Percentiles rank a stretch among this genome's conserved stretches.
phyloP scores from a whole-genome alignment of 2,329 filamentous ascomycete species.

The Bipolaris sorokiniana region DNA sequence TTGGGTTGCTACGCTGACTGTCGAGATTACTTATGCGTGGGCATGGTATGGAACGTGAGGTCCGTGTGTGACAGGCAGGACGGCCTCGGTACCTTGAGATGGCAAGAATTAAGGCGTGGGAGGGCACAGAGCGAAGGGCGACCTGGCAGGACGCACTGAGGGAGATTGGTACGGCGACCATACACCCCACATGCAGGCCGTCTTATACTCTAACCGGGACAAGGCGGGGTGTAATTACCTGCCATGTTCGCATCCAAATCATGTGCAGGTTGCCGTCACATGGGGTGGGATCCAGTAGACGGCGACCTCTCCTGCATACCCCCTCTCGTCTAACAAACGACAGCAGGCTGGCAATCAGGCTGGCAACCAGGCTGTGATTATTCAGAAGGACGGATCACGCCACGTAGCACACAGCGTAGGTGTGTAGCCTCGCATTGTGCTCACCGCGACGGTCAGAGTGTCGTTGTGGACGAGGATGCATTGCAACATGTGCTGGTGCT shows the following conservation, averaged over 20 bases:
- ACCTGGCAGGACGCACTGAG: slow-evolving; percentile 1
- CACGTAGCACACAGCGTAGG: background rate
- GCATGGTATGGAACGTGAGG: slow-evolving; percentile 32
- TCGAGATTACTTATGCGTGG: slow-evolving; percentile 21
- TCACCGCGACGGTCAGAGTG: slow-evolving; percentile 28
- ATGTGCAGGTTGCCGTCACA: slow-evolving; percentile 9
- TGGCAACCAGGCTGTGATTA: slow-evolving; percentile 13
- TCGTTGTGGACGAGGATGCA: slow-evolving; percentile 21
- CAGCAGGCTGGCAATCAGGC: too few species aligned
- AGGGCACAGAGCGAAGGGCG: slow-evolving; percentile 13
- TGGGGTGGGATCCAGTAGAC: background rate
- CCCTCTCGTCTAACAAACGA: background rate
- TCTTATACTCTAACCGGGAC: slow-evolving; percentile 8
- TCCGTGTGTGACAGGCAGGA: slow-evolving; percentile 35
- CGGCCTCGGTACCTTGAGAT: slow-evolving; percentile 21
- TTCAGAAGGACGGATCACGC: slow-evolving; percentile 6
- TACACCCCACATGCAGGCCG: slow-evolving; percentile 10
- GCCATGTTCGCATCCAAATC: slow-evolving; percentile 12
- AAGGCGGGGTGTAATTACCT: slow-evolving; percentile 2
- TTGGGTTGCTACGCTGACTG: slow-evolving; percentile 24
- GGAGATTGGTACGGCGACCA: slow-evolving; percentile 17
- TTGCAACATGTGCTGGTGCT: slow-evolving; percentile 2
- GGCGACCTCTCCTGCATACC: slow-evolving; percentile 5
- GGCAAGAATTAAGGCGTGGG: slow-evolving; percentile 7
- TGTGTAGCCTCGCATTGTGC: slow-evolving; percentile 9